These are phyloP conservation scores for Cenococcum geophilum DNA, from an alignment of 495 filamentous ascomycete species.

Conservation along the genomic window DNA sequence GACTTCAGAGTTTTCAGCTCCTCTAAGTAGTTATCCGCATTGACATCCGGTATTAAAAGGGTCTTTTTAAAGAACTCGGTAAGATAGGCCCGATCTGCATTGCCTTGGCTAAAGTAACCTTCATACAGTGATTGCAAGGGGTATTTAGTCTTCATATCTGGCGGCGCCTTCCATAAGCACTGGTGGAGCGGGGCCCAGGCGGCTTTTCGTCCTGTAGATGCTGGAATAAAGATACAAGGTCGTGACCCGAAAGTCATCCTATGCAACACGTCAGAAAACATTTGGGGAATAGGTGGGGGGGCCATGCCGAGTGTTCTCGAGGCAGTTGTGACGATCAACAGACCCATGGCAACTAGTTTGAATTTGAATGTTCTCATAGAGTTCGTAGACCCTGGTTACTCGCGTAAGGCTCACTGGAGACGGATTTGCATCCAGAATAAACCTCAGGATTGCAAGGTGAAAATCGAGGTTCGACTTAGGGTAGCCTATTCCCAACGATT, in stretches of 20 bases:
- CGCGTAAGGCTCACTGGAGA: neutral
- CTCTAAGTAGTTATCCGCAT: neutral
- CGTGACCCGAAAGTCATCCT: too few species aligned
- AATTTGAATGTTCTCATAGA: neutral
- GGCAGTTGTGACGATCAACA: neutral
- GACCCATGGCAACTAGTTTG: neutral
- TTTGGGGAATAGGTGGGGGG: neutral
- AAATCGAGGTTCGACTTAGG: too few species aligned
- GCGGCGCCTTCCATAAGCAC: slow-evolving; percentile 27
- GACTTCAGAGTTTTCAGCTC: slow-evolving; percentile 22
- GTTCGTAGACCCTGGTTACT: neutral
- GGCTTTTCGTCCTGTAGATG: neutral
- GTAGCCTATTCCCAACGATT: too few species aligned
- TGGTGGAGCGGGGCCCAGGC: slow-evolving; percentile 5
- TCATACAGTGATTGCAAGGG: slow-evolving; percentile 18
- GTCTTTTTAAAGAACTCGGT: neutral
- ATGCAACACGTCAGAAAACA: neutral
- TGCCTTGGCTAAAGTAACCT: slow-evolving; percentile 20
- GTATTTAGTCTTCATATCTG: slow-evolving; percentile 7
- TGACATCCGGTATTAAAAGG: neutral
- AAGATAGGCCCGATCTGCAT: neutral
- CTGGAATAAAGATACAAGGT: neutral
- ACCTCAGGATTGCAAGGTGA: too few species aligned
- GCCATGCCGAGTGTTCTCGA: neutral
- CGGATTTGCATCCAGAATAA: neutral